Conservation (phyloP, 2,329 filamentous ascomycete genomes). For the Fusarium newnesense region DNA sequence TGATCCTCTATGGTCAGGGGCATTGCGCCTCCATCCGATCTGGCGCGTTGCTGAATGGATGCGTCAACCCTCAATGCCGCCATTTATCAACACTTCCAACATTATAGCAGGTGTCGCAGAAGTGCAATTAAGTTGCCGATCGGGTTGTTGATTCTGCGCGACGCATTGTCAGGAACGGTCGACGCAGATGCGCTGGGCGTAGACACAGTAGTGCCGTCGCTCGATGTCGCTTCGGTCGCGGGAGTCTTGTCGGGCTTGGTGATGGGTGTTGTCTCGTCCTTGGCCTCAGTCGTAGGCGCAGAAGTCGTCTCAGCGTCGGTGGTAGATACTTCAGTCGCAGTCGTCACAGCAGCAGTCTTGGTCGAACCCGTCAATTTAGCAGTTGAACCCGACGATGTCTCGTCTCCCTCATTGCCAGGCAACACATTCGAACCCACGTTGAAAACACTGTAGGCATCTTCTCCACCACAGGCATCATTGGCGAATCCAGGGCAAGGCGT, state of each 20-base stretch:
- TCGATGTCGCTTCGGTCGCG: background rate
- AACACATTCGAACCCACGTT: slow-evolving; percentile 9
- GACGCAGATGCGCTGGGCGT: slow-evolving; percentile 15
- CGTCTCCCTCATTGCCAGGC: background rate
- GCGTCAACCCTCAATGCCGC: background rate
- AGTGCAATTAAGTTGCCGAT: slow-evolving; percentile 7
- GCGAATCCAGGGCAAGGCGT: slow-evolving; percentile 17
- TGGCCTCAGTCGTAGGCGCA: background rate
- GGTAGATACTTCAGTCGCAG: background rate
- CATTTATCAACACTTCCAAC: background rate
- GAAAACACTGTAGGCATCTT: slow-evolving; percentile 14
- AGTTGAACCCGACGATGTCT: background rate
- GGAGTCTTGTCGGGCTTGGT: background rate
- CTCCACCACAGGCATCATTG: slow-evolving; percentile 21
- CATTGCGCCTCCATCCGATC: background rate
- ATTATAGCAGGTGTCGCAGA: background rate
- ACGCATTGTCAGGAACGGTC: slow-evolving; percentile 2
- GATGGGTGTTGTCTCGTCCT: background rate
- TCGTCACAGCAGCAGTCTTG: background rate
- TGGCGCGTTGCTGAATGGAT: accelerated
- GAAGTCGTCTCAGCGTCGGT: background rate
- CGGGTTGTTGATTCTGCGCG: slow-evolving; percentile 8
- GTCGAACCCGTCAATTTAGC: background rate
- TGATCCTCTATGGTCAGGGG: background rate
- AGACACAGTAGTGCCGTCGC: background rate